Percentiles rank a stretch among this genome's conserved stretches.
Evolutionary conservation across 2,329 filamentous ascomycete species (phyloP).

Genomic region (Botrytis galanthina): DNA sequence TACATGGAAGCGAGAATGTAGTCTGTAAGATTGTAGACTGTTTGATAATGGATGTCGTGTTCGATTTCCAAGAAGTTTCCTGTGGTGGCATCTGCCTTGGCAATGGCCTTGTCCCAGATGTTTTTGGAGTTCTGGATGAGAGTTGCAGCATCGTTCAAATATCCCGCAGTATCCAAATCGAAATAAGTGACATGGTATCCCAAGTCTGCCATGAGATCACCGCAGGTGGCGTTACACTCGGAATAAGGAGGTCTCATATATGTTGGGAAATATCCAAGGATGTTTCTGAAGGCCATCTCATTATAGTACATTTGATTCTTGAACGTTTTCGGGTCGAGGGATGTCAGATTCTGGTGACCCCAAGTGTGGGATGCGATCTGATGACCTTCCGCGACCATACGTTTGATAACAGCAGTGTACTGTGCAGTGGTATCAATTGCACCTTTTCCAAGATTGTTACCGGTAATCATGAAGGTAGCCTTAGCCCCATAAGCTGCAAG

Average conservation of each 20-base stretch:
- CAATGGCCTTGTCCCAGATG: conserved; percentile 37
- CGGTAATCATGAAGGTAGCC: conserved; percentile 62
- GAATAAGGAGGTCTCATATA: conserved; percentile 51
- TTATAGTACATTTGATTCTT: conserved; percentile 51
- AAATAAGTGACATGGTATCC: conserved; percentile 49
- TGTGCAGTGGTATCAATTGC: conserved; percentile 41
- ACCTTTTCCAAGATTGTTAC: conserved; percentile 50
- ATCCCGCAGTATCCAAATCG: conserved; percentile 50
- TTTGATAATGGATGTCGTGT: conserved; percentile 43
- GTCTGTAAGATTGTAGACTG: conserved; percentile 40
- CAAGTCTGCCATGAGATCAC: conserved; percentile 41
- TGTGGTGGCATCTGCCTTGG: conserved; percentile 23
- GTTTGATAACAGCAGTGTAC: conserved; percentile 47
- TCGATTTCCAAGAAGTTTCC: conserved; percentile 50
- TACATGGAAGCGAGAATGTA: conserved; percentile 40
- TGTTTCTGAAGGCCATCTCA: conserved; percentile 55
- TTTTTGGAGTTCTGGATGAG: conserved; percentile 49
- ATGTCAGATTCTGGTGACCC: conserved; percentile 50
- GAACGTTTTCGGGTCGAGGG: conserved; percentile 44
- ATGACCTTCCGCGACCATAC: conserved; percentile 44
- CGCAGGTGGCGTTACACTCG: conserved; percentile 43
- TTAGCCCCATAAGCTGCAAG: conserved; percentile 58
- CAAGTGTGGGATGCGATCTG: conserved; percentile 60
- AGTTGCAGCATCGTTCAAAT: conserved; percentile 44
- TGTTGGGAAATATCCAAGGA: conserved; percentile 54